Percentiles rank a stretch among this genome's conserved stretches.
Evolutionary conservation across 371 early-diverging fungal genomes (phyloP).

Genomic region (Rhizopus sp.): DNA sequence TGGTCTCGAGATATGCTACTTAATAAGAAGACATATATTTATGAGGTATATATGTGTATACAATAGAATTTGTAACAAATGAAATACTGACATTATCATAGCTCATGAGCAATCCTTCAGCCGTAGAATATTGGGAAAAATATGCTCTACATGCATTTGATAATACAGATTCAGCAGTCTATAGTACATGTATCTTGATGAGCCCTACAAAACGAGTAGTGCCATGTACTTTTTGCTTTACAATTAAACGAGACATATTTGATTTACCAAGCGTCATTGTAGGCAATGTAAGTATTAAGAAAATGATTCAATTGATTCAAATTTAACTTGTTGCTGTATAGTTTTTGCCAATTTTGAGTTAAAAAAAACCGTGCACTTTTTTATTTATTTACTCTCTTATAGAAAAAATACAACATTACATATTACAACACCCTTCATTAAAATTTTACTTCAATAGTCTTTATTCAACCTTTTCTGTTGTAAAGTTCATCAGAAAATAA

Average conservation of each 20-base stretch:
- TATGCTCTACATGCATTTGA: constrained; percentile 89
- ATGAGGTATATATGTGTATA: constrained; percentile 52
- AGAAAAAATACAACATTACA: background rate
- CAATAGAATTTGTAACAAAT: constrained; percentile 1
- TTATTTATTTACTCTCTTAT: background rate
- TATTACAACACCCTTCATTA: background rate
- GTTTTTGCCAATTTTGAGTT: constrained; percentile 38
- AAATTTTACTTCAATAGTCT: too few relatives aligned
- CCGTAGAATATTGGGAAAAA: constrained; percentile 92
- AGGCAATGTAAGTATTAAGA: constrained; percentile 57
- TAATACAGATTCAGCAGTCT: constrained; percentile 80
- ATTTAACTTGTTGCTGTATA: constrained; percentile 3
- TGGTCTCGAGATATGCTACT: constrained; percentile 81
- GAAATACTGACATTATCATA: constrained; percentile 15
- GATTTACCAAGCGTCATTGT: constrained; percentile 86
- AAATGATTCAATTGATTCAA: background rate
- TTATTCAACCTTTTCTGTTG: too few relatives aligned
- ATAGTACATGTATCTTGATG: constrained; percentile 76
- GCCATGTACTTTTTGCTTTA: constrained; percentile 89
- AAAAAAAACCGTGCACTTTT: constrained; percentile 9
- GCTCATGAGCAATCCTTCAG: constrained; percentile 88
- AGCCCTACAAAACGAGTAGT: constrained; percentile 69
- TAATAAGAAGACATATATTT: constrained; percentile 73
- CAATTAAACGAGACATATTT: constrained; percentile 91
- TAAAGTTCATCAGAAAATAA: too few relatives aligned